Conservation (phyloP, 2,329 filamentous ascomycete species). For the Fusarium sp. region DNA sequence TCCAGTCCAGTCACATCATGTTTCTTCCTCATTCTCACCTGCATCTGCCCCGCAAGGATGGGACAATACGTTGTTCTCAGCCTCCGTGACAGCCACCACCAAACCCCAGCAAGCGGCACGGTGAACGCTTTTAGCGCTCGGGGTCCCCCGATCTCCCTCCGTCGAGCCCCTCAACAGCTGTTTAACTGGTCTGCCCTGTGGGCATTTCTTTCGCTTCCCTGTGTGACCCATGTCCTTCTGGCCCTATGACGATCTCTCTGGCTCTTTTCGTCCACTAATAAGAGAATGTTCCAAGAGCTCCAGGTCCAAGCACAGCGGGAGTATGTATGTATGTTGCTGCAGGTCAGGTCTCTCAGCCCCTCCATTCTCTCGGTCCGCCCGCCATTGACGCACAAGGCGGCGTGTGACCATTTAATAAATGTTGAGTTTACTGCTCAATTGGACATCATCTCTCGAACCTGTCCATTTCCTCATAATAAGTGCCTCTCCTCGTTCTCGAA, state of each 20-base stretch:
- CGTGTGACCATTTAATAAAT: constrained; percentile 16
- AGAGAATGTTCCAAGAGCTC: constrained; percentile 13
- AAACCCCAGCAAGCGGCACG: constrained; percentile 33
- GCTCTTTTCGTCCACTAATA: background rate
- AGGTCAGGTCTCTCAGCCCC: constrained; percentile 40
- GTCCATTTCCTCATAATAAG: constrained; percentile 5
- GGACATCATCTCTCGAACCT: constrained; percentile 9
- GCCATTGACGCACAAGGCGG: constrained; percentile 21
- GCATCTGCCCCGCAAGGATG: constrained; percentile 18
- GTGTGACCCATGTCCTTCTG: background rate
- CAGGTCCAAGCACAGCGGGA: background rate
- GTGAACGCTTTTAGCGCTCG: constrained; percentile 36
- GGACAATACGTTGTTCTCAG: constrained; percentile 18
- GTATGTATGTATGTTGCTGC: constrained; percentile 16
- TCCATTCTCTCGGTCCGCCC: constrained; percentile 27
- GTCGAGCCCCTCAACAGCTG: constrained; percentile 12
- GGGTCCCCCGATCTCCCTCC: constrained; percentile 31
- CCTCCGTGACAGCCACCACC: constrained; percentile 26
- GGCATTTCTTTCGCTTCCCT: constrained; percentile 12
- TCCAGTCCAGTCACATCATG: background rate
- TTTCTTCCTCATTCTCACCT: background rate
- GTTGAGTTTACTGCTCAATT: constrained; percentile 12
- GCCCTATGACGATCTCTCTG: constrained; percentile 19
- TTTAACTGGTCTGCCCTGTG: constrained; percentile 38
- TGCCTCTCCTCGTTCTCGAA: background rate